Base-by-base conservation (phyloP, 306 rosid genomes). In the Potentilla sterilis region DNA sequence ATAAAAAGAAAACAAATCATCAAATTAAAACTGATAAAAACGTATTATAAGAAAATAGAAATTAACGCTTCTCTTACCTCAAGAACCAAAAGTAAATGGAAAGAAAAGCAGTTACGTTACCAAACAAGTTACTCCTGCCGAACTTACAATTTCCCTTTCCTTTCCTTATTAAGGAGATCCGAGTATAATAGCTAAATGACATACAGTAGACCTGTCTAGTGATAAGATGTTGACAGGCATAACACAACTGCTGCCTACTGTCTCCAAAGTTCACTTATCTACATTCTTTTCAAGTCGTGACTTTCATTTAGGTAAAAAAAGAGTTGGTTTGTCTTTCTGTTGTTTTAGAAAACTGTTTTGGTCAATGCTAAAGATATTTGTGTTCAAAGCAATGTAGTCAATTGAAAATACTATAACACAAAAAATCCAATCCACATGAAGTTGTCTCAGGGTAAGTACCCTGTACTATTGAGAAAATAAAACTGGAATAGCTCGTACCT, bases 401-500 rank as follows among this genome's bases (percentile, higher is more conserved):
- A 47, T 76, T 18, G 52, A 48, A 44, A 46, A 21, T 9, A 24
- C 13, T 16, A 52, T 24, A 71, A 15, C 21, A 15, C 44, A 66
- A 47, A 16, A 69, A 34, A 14, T 62, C 38, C n/a, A 41, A 34
- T 13, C 63, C 4, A 44, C 18, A 75, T 12, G 28, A 51, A 13
- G 37, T 19, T 37, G 14, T 52, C 65, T 13, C 42, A 40, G 8
- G 48, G 16, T 28, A 66, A 24, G 32, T 6, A 0, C 18, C n/a
- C 16, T 35, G 49, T 0, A 47, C 42, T 32, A 21, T 58, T 48
- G 5, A 19, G 37, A 35, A 68, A 24, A 21, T 11, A 47, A 49
- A 49, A 24, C 9, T 3, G 47, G 14, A 82, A 70, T 11, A 68
- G 54, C 62, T 3, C 43, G 4, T 74, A 85, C 88, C 82, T 87